These are phyloP conservation scores for Pseudogymnoascus sp. DNA, from an alignment of 2,329 filamentous ascomycete genomes.

Conservation along the genomic window DNA sequence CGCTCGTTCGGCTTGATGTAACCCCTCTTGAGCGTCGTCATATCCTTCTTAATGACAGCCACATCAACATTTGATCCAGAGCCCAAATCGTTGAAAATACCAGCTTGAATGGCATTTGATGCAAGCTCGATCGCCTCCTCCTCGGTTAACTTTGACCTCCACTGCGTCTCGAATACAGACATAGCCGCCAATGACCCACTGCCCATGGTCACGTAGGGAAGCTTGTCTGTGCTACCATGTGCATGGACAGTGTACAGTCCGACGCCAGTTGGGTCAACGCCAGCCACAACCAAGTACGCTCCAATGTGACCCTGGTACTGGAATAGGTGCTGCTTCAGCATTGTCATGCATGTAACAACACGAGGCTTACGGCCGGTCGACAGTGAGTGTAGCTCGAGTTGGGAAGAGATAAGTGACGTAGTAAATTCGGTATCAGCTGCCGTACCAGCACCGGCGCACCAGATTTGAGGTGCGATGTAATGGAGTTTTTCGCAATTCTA, in stretches of 20 bases:
- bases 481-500: constrained; percentile 99
- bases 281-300: constrained; percentile 93
- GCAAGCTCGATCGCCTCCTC: constrained; percentile 78
- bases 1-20: constrained; percentile 90
- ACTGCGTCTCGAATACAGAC: constrained; percentile 95
- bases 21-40: constrained; percentile 88
- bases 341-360: constrained; percentile 98
- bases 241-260: constrained; percentile 98
- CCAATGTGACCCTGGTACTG: constrained; percentile 96
- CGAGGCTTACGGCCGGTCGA: constrained; percentile 94
- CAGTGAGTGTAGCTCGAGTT: constrained; percentile 93
- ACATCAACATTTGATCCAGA: constrained; percentile 97
- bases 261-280: constrained; percentile 88
- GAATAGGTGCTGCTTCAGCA: constrained; percentile 99
- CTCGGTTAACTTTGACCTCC: constrained; percentile 68
- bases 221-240: constrained; percentile 96
- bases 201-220: constrained; percentile 98
- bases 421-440: constrained; percentile 99
- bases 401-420: constrained; percentile 94
- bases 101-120: constrained; percentile 81
- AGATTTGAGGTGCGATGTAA: constrained; percentile 97
- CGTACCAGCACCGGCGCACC: constrained; percentile 96
- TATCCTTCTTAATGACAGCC: constrained; percentile 87
- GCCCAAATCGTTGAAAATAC: constrained; percentile 98
- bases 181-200: constrained; percentile 93